A percentile compares a stretch with the other conserved stretches of the same genome.
Evolutionary conservation across 2,329 filamentous ascomycete species (phyloP).

Genomic region (Paramyrothecium sp.): DNA sequence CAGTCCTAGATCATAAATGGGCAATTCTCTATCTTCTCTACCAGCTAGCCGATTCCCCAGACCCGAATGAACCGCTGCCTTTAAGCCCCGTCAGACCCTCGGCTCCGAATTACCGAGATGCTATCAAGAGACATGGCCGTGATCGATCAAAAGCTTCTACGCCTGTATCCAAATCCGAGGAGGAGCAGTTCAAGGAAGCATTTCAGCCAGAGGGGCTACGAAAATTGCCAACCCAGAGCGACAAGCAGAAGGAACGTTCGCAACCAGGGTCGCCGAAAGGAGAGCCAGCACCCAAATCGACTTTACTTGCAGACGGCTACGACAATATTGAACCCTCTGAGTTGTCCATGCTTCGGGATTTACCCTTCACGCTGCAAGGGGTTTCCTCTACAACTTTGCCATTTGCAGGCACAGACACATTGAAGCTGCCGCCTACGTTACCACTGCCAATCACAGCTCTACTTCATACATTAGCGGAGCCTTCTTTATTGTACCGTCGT

Average conservation of each 20-base stretch:
- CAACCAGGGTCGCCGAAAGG: constrained; percentile 33
- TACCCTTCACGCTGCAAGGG: constrained; percentile 91
- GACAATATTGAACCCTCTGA: constrained; percentile 61
- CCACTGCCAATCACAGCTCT: constrained; percentile 84
- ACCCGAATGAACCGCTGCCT: constrained; percentile 51
- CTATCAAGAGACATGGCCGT: constrained; percentile 35
- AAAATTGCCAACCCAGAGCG: constrained; percentile 39
- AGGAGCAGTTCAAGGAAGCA: constrained; percentile 49
- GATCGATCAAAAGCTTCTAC: constrained; percentile 35
- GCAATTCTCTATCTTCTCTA: constrained; percentile 90
- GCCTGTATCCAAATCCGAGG: constrained; percentile 38
- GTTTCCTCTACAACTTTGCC: constrained; percentile 82
- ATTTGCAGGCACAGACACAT: constrained; percentile 66
- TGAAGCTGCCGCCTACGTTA: constrained; percentile 76
- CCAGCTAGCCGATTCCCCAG: constrained; percentile 70
- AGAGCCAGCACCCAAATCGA: constrained; percentile 57
- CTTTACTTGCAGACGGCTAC: constrained; percentile 56
- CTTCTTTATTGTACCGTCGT: constrained; percentile 83
- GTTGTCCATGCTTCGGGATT: constrained; percentile 68
- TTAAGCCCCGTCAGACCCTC: constrained; percentile 40
- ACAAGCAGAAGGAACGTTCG: constrained; percentile 34
- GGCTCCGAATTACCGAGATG: constrained; percentile 34
- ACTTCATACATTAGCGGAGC: constrained; percentile 86
- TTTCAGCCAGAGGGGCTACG: constrained; percentile 53
- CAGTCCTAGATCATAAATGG: constrained; percentile 94